Evolutionary conservation across 225 moss, liverwort and hornwort genomes (phyloP).

Genomic region (Polytrichum commune): DNA sequence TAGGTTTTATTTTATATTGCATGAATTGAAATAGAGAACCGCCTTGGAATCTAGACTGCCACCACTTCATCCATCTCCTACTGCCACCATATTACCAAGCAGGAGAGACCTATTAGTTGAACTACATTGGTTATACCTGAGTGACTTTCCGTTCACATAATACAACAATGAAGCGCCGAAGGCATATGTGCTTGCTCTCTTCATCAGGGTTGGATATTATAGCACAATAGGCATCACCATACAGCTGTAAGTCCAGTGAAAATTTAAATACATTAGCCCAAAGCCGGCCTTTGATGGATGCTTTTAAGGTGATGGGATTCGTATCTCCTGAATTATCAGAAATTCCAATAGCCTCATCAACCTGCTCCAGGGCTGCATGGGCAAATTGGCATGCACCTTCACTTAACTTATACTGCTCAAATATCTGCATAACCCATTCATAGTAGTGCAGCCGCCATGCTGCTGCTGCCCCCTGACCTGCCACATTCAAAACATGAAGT

Average conservation of each 20-base stretch:
- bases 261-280: constrained; percentile 99
- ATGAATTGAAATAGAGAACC: too few species aligned
- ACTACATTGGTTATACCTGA: constrained; percentile 26
- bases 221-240: constrained; percentile 91
- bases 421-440: constrained; percentile 99
- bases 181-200: constrained; percentile 87
- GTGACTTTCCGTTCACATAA: constrained; percentile 88
- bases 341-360: constrained; percentile 77
- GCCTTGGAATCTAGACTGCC: too few species aligned
- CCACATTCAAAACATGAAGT: constrained; percentile 2
- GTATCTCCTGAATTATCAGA: constrained; percentile 41
- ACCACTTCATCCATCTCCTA: too few species aligned
- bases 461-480: constrained; percentile 68
- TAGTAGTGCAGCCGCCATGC: constrained; percentile 92
- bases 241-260: constrained; percentile 88
- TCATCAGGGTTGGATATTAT: constrained; percentile 94
- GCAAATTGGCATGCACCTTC: constrained; percentile 98
- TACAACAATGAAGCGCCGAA: constrained; percentile 84
- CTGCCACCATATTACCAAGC: too few species aligned
- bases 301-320: constrained; percentile 41
- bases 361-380: constrained; percentile 94
- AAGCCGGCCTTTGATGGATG: constrained; percentile 79
- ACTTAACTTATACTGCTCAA: constrained; percentile 93
- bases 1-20: too few species aligned
- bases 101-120: too few species aligned